Conservation (phyloP, 2,329 filamentous ascomycete species). For the Colletotrichum tanaceti region DNA sequence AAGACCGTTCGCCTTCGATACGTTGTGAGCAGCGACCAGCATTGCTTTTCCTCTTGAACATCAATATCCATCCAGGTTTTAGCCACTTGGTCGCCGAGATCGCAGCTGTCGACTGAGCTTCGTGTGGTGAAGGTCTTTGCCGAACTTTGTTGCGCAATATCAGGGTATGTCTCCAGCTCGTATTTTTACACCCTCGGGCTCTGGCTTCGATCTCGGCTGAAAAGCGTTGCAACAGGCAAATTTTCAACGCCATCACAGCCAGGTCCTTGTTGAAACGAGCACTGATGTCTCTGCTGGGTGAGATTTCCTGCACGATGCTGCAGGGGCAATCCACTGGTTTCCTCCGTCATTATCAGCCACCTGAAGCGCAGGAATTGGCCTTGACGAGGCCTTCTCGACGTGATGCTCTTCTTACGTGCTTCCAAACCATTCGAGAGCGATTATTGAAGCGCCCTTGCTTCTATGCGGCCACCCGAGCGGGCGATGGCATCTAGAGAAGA, state of each 20-base stretch:
- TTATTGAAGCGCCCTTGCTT: conserved; percentile 13
- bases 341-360: not conserved
- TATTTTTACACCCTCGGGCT: no score
- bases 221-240: not conserved
- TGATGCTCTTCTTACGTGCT: not conserved
- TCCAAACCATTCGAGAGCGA: conserved; percentile 9
- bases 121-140: not conserved
- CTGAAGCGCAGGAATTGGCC: conserved; percentile 3
- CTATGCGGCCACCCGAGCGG: conserved; percentile 19
- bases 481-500: conserved; percentile 25
- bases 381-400: not conserved
- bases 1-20: conserved; percentile 10
- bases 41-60: conserved; percentile 19
- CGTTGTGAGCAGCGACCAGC: not conserved
- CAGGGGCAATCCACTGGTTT: not conserved
- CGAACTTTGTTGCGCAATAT: conserved; percentile 1
- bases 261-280: not conserved
- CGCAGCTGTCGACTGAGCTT: not conserved
- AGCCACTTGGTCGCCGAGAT: conserved; percentile 2
- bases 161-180: not conserved
- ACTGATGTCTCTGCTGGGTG: not conserved
- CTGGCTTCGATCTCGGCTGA: not conserved
- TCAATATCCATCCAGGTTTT: conserved; percentile 5
- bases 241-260: not conserved
- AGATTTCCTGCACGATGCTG: not conserved